Evolutionary conservation across 352 stramenopile genomes (phyloP).

Genomic region (Globisporangium mamillatum): DNA sequence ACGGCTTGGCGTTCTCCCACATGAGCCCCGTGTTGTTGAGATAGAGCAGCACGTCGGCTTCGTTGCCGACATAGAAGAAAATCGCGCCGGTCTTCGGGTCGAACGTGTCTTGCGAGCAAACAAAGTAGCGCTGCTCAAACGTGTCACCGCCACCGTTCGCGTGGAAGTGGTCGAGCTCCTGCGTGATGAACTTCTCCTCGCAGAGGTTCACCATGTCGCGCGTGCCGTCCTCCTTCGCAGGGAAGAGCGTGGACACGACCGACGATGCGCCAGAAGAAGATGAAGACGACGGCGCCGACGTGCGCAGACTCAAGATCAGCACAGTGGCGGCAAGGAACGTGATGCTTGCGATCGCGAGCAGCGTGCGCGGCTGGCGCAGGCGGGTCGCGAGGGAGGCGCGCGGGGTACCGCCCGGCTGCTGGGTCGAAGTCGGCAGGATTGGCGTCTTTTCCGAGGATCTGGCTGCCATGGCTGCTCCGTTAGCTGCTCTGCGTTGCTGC

Average conservation of each 20-base stretch:
- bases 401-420: neutral
- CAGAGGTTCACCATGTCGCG: constrained; percentile 54
- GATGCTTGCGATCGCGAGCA: neutral
- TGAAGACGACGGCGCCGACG: neutral
- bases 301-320: neutral
- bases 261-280: neutral
- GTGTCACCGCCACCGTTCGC: constrained; percentile 35
- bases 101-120: constrained; percentile 38
- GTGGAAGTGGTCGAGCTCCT: constrained; percentile 79
- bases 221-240: constrained; percentile 23
- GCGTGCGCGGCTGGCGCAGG: neutral
- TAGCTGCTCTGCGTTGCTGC: neutral
- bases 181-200: constrained; percentile 68
- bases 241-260: neutral
- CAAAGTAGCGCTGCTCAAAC: constrained; percentile 88
- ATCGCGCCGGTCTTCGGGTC: constrained; percentile 18
- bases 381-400: neutral
- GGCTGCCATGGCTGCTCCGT: neutral
- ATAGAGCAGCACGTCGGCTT: neutral
- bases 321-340: neutral
- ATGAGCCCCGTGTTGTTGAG: constrained; percentile 2
- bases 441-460: neutral
- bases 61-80: neutral
- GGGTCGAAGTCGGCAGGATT: neutral
- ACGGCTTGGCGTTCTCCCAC: neutral